Evolutionary conservation across 768 basidiomycete species (phyloP).

Genomic region (Lentinula sp.): DNA sequence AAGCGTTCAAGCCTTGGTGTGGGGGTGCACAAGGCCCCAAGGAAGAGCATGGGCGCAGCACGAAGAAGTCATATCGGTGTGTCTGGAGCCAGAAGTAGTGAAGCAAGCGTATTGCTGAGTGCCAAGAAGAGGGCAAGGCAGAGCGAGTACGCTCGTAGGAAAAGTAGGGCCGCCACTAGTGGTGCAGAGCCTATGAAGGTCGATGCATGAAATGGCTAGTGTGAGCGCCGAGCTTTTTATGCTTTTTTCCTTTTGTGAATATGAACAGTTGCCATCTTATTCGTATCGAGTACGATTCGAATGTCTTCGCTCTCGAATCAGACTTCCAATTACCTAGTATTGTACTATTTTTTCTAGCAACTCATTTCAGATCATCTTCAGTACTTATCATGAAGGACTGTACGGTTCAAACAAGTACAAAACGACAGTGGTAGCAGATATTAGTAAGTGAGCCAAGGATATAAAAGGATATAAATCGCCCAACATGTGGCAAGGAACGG

Average conservation of each 20-base stretch:
- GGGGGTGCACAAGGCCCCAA: conserved; percentile 21
- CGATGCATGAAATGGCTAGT: conserved; percentile 2
- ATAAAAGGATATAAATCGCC: too few species aligned
- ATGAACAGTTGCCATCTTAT: too few species aligned
- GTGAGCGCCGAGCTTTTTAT: neutral
- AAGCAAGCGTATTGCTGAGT: conserved; percentile 39
- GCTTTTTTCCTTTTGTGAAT: neutral
- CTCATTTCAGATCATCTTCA: too few species aligned
- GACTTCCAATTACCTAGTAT: too few species aligned
- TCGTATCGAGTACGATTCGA: neutral
- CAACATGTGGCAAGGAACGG: too few species aligned
- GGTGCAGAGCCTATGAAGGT: conserved; percentile 14
- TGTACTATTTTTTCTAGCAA: too few species aligned
- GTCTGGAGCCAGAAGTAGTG: conserved; percentile 16
- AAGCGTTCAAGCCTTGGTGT: conserved; percentile 51
- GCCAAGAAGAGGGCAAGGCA: conserved; percentile 72
- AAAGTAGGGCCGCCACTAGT: conserved; percentile 24
- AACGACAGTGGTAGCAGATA: too few species aligned
- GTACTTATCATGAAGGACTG: too few species aligned
- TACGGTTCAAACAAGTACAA: too few species aligned
- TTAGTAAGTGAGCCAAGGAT: too few species aligned
- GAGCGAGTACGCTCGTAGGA: conserved; percentile 65
- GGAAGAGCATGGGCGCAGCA: conserved; percentile 29
- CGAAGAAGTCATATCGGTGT: conserved; percentile 21
- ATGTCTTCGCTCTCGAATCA: too few species aligned